Percentiles rank a stretch among this genome's conserved stretches.
These are phyloP conservation scores for Rauvolfia tetraphylla DNA, from an alignment of 257 asterid genomes.

Conservation along the genomic window DNA sequence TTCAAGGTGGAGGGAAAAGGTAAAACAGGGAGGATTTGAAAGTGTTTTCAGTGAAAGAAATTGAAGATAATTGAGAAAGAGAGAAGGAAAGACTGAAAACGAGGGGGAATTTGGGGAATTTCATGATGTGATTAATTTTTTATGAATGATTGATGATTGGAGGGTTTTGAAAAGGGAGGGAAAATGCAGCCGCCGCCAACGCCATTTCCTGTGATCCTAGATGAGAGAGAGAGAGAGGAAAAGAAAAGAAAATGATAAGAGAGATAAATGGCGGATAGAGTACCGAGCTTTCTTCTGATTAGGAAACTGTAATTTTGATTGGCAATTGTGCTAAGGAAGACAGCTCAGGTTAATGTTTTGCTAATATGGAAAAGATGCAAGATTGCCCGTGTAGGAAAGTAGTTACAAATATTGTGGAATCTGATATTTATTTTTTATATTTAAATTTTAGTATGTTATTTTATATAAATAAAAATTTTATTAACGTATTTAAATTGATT, in stretches of 20 bases:
- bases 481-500: too few relatives aligned
- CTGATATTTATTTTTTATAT: too few relatives aligned
- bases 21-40: slow-evolving; percentile 13
- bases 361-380: too few relatives aligned
- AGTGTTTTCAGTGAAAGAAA: background rate
- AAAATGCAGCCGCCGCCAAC: slow-evolving; percentile 15
- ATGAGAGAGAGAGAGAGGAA: background rate
- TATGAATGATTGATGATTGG: slow-evolving; percentile 6
- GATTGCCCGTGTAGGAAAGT: too few relatives aligned
- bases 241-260: too few relatives aligned
- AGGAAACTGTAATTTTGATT: background rate
- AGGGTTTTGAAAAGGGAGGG: slow-evolving; percentile 30
- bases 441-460: too few relatives aligned
- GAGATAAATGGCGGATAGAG: background rate
- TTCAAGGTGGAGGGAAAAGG: slow-evolving; percentile 31
- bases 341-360: too few relatives aligned
- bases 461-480: too few relatives aligned
- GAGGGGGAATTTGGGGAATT: slow-evolving; percentile 9
- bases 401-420: too few relatives aligned
- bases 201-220: background rate
- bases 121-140: slow-evolving; percentile 1
- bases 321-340: too few relatives aligned
- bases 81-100: background rate
- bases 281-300: background rate
- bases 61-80: background rate